Base-by-base conservation (phyloP, 2,329 filamentous ascomycete species). In the Clonostachys sp. region DNA sequence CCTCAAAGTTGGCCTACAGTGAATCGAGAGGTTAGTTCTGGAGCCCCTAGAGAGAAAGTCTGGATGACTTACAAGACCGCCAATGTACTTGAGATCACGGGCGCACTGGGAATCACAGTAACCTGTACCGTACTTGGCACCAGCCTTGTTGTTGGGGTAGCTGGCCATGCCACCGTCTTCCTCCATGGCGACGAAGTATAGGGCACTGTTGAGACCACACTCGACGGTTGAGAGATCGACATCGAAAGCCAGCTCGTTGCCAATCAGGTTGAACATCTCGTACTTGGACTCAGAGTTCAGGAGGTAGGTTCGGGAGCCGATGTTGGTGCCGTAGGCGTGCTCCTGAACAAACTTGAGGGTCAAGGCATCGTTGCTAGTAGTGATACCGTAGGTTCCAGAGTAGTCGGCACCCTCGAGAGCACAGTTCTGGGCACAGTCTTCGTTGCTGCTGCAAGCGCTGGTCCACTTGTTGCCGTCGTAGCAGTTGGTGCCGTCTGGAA, bases 151-250 rank as follows among this genome's bases (percentile, higher is more conserved):
- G 61, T 65, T 67, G 16, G 64, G 45, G 55, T 72, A 73, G 55
- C 68, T 70, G 57, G 61, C 56, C 57, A 68, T 61, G 45, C 76
- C 77, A 52, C 76, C 77, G 48, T 78, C 73, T 30, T 67, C 63
- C 18, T 78, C 72, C 78, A 81, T 81, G 50, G 73, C 65, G 14
- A 76, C 70, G 44, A 80, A 74, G 64, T 85, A 85, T 35, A 86
- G 62, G 24, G 83, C 83, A 45, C 80, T 80, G 64, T 87, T 86
- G 50, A 87, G 62, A 46, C 84, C 84, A 55, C 84, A 87, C 34
- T 57, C 76, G 17, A 86, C 70, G 47, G 75, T 75, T 20, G 80
- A 84, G 33, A 84, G 72, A 57, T 87, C 83, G 14, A 86, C 81
- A 47, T 85, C 81, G 48, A 87, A 85, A 34, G 79, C 78, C 56